phyloP scores from a whole-genome alignment of 2,329 filamentous ascomycete species.

The Talaromyces sp. region DNA sequence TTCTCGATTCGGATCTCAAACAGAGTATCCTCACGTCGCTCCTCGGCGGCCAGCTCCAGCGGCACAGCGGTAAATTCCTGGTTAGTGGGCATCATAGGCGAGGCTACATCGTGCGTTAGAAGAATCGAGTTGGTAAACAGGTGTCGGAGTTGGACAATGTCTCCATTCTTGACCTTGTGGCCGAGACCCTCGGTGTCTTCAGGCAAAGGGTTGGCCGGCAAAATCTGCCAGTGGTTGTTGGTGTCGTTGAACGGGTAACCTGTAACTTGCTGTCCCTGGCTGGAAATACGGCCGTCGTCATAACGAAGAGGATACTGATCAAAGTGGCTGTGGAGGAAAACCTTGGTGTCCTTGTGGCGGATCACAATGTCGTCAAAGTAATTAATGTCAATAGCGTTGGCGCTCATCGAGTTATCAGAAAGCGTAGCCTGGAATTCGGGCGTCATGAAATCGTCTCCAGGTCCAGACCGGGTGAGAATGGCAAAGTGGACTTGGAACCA shows the following conservation, averaged over 20 bases:
- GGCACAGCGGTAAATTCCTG: constrained; percentile 92
- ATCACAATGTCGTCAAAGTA: constrained; percentile 87
- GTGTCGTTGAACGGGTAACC: constrained; percentile 98
- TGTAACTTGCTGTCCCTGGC: constrained; percentile 95
- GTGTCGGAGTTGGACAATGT: constrained; percentile 81
- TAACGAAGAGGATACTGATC: constrained; percentile 90
- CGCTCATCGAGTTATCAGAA: constrained; percentile 88
- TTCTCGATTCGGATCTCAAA: constrained; percentile 91
- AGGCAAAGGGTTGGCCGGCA: constrained; percentile 57
- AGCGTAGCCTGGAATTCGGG: constrained; percentile 97
- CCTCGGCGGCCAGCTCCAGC: constrained; percentile 65
- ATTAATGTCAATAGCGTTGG: constrained; percentile 78
- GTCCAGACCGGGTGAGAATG: constrained; percentile 80
- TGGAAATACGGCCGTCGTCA: constrained; percentile 94
- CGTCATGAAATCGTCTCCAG: constrained; percentile 98
- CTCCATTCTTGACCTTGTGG: constrained; percentile 72
- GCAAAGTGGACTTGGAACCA: constrained; percentile 99
- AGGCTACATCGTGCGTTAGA: constrained; percentile 93
- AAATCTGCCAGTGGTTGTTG: constrained; percentile 96
- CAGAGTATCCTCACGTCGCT: constrained; percentile 79
- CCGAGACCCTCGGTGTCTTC: constrained; percentile 53
- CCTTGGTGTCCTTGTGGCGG: constrained; percentile 95
- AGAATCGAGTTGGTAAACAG: constrained; percentile 80
- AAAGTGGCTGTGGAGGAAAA: constrained; percentile 88
- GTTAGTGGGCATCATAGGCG: constrained; percentile 93